Evolutionary conservation across 768 basidiomycete species (phyloP), one percentile per base, ranked within the genome.

Genomic region (Tephrocybe sp.): DNA sequence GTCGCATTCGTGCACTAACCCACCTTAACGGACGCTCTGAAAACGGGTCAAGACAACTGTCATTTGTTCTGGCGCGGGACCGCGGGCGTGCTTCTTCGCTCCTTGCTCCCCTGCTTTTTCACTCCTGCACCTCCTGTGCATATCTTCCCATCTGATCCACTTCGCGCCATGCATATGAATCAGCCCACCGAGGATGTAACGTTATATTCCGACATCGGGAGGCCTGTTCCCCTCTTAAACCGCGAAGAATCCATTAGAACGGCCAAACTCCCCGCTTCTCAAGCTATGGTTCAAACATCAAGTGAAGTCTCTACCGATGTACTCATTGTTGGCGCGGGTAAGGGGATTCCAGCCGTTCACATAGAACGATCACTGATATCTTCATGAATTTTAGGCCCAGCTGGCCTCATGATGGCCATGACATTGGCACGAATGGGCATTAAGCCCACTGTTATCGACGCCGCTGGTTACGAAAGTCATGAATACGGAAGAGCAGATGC

Each of bases 351-450:
- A n/a, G 1, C 13, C 21, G 11, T 15, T 38, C 24, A 2, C 8
- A 22, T 8, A 13, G 25, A 39, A 30, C 9, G 16, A 15, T 23
- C 13, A 25, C 39, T 24, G 23, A 23, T 36, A 19, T 21, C 12
- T 18, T 9, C 31, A 4, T 23, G 6, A 3, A 22, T 5, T 21
- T 19, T 25, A 55, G 54, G 54, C 7, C 54, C 54, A 23, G 54
- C 42, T 42, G 54, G 54, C 19, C 54, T 55, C 15, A 52, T 52
- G 54, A 52, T 52, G 38, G 54, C 54, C 4, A 55, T 55, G 54
- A 52, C 50, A 19, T 41, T 55, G 11, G 42, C 47, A 13, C 54
- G 54, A 6, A 52, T 55, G 54, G 54, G 54, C 1, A 51, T 55
- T 15, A 40, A 38, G 16, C 43, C 54, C 19, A 49, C 22, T 10